Evolutionary conservation across 768 basidiomycete genomes (phyloP), one percentile per base, ranked within the genome.

Genomic region (Auriscalpium vulgare): DNA sequence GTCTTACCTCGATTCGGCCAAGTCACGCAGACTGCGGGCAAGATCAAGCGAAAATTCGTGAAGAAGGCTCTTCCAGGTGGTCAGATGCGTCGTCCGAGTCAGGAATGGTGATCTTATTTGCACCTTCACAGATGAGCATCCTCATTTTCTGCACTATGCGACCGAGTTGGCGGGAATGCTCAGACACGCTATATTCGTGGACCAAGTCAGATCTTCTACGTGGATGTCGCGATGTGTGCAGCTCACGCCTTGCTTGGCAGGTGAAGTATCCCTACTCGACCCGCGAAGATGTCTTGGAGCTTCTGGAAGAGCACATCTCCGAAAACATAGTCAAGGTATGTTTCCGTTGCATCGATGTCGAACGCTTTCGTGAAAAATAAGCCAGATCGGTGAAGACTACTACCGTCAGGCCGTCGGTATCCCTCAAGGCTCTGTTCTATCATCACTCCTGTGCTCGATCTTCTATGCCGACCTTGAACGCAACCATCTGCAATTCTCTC

Each of bases 371-470:
- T 29, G 44, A 14, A 21, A 13, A 10, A n/a, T 45, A 11, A 10
- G 14, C 16, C 34, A 95, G 92, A 93, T 97, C 52, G 90, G 88
- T 1, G 63, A 72, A n/a, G 70, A 79, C 44, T 91, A 87, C 65
- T 95, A 87, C 66, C 83, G 87, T 11, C 97, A 99, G 69, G 81
- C 79, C n/a, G 81, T 91, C 34, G 97, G 97, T 2, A 99, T 99
- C 21, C 95, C 97, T 1, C 97, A 99, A 69, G 97, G 97, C 19
- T 97, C 95, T 2, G 83, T 94, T n/a, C 72, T 98, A n/a, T 97
- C 94, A 8, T 80, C 88, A 0, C 66, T 98, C n/a, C 72, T 99
- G 1, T 99, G 97, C 67, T 88, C 89, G 1, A 90, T 95, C 70
- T 97, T 91, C 68, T 99, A 97, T 62, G 95, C 92, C 7, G 87